Conservation (phyloP, 192 early-diverging fungal genomes). For the Coemansia sp. region DNA sequence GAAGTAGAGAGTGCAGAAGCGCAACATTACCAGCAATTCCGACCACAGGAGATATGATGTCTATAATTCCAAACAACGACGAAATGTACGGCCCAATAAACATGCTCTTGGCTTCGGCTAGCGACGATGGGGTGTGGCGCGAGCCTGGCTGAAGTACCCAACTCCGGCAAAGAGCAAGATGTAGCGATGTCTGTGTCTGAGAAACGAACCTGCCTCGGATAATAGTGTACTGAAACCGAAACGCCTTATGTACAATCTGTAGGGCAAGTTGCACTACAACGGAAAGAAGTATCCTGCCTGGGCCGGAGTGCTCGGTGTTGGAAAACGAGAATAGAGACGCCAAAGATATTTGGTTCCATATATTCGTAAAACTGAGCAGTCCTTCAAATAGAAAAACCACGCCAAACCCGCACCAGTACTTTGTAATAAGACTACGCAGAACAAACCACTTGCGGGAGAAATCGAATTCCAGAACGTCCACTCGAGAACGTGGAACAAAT, state of each 20-base stretch:
- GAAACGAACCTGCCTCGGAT: background rate
- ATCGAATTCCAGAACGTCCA: background rate
- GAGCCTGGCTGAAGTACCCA: slow-evolving; percentile 16
- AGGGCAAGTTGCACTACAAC: slow-evolving; percentile 1
- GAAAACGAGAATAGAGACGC: slow-evolving; percentile 11
- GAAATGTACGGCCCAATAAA: slow-evolving; percentile 16
- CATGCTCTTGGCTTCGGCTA: slow-evolving; percentile 5
- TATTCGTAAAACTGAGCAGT: slow-evolving; percentile 8
- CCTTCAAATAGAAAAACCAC: slow-evolving; percentile 5
- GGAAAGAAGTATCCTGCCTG: background rate
- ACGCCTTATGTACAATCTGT: slow-evolving; percentile 4
- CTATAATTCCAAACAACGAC: slow-evolving; percentile 8
- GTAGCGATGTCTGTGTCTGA: slow-evolving; percentile 11
- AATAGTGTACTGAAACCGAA: background rate
- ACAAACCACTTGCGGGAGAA: slow-evolving; percentile 6
- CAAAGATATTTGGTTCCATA: slow-evolving; percentile 17
- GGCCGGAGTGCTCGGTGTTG: background rate
- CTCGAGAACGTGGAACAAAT: background rate
- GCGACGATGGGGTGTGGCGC: background rate
- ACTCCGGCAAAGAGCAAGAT: slow-evolving; percentile 12
- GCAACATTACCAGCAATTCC: slow-evolving; percentile 19
- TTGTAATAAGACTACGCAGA: slow-evolving; percentile 5
- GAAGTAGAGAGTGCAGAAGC: slow-evolving; percentile 17
- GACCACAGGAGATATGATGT: background rate
- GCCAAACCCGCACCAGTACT: slow-evolving; percentile 1